Conservation (phyloP, 371 early-diverging fungal genomes). For the Apophysomyces elegans region DNA sequence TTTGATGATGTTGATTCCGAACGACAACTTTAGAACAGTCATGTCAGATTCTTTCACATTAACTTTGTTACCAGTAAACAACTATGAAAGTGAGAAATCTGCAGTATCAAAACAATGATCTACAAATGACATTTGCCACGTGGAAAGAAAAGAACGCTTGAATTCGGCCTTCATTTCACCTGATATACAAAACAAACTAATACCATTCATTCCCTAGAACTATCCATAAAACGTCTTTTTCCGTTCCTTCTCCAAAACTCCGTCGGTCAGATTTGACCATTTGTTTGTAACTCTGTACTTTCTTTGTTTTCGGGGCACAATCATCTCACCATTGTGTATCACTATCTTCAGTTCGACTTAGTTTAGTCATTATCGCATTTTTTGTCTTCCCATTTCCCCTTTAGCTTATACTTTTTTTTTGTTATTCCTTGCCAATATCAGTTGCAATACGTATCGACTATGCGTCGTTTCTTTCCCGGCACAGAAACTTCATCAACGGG, state of each 20-base stretch:
- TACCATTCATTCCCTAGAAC: no score
- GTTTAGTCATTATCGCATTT: no score
- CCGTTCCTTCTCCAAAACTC: no score
- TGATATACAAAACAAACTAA: not conserved
- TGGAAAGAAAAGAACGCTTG: not conserved
- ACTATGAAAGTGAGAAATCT: not conserved
- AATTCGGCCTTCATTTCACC: no score
- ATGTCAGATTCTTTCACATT: not conserved
- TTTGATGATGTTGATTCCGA: no score
- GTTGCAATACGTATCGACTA: not conserved
- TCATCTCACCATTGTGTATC: no score
- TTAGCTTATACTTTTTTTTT: not conserved
- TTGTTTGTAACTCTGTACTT: no score
- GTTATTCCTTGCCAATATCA: not conserved
- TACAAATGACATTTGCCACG: not conserved
- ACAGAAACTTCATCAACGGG: constrained; percentile 13
- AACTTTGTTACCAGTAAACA: not conserved
- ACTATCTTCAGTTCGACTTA: no score
- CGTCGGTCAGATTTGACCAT: no score
- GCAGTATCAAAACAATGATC: not conserved
- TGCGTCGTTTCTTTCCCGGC: not conserved
- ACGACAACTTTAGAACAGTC: no score
- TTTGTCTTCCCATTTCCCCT: not conserved
- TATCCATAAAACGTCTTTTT: no score
- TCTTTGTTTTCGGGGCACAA: no score